A percentile compares a stretch with the other conserved stretches of the same genome.
Evolutionary conservation across 2,329 filamentous ascomycete species (phyloP).

Genomic region (Zelopaecilomyces penicillatus): DNA sequence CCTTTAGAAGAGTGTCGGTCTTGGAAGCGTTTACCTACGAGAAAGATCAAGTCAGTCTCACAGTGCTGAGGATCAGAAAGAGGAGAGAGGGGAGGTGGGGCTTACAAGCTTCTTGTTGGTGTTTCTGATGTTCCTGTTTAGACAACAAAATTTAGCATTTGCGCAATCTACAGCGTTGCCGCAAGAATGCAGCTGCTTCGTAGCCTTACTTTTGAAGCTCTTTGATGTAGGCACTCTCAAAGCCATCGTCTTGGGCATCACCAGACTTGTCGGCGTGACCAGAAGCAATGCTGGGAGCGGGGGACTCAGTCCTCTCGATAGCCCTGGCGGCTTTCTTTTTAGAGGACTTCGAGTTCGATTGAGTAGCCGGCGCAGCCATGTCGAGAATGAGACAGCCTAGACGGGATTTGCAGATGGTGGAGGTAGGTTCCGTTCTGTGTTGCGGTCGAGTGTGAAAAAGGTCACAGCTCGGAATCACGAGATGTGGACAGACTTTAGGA

Average conservation of each 20-base stretch:
- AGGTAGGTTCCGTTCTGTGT: too few relatives aligned
- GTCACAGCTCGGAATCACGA: too few relatives aligned
- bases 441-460: too few relatives aligned
- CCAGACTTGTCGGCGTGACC: conserved; percentile 40
- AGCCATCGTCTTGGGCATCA: conserved; percentile 50
- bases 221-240: conserved; percentile 72
- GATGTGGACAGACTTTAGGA: too few relatives aligned
- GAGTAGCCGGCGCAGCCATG: conserved; percentile 56
- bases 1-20: conserved; percentile 59
- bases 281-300: conserved; percentile 40
- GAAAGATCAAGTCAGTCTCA: conserved; percentile 1
- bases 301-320: conserved; percentile 44
- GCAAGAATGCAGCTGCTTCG: neutral
- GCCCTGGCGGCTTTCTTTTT: conserved; percentile 58
- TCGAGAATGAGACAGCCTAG: neutral
- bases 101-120: conserved; percentile 89
- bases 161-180: neutral
- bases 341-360: conserved; percentile 55
- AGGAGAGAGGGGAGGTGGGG: conserved; percentile 13
- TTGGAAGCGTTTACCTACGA: conserved; percentile 60
- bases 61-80: neutral
- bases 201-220: conserved; percentile 77
- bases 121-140: conserved; percentile 73
- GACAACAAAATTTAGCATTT: neutral
- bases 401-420: too few relatives aligned